Evolutionary conservation across 1,284 basidiomycete genomes (phyloP).

Genomic region (Ceratobasidium sp.): DNA sequence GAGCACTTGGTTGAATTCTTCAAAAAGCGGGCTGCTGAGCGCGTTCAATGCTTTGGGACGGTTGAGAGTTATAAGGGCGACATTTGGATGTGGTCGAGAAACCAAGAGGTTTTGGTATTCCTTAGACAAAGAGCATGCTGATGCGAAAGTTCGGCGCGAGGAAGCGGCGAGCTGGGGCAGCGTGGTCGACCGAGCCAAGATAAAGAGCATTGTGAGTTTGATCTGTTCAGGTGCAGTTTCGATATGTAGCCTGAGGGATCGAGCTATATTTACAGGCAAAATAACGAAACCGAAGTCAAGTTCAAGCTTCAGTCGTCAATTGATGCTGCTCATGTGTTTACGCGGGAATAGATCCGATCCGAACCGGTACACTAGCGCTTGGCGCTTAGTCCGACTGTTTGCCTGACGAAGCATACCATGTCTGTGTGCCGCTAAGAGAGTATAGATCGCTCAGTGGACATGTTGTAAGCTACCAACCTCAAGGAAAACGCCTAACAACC

Average conservation of each 20-base stretch:
- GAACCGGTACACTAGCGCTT: neutral
- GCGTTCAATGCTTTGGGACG: slow-evolving; percentile 97
- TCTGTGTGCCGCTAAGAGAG: neutral
- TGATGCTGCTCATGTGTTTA: slow-evolving; percentile 8
- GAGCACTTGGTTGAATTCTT: slow-evolving; percentile 81
- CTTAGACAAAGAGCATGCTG: slow-evolving; percentile 23
- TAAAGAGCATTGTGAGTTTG: slow-evolving; percentile 6
- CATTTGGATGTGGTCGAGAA: slow-evolving; percentile 76
- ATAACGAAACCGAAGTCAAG: neutral
- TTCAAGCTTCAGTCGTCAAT: neutral
- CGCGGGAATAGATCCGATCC: neutral
- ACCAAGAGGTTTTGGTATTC: slow-evolving; percentile 78
- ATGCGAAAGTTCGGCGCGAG: slow-evolving; percentile 18
- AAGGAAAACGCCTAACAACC: no score
- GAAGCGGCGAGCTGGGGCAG: neutral
- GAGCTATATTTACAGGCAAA: no score
- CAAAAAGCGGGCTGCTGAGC: slow-evolving; percentile 81
- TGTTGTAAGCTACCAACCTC: no score
- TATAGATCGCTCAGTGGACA: no score
- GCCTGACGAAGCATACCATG: neutral
- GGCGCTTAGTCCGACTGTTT: neutral
- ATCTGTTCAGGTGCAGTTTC: no score
- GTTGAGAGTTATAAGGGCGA: slow-evolving; percentile 92
- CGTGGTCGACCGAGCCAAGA: neutral
- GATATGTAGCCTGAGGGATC: no score